Percentiles rank a stretch among this genome's conserved stretches.
These are phyloP conservation scores for Samsoniella hepiali DNA, from an alignment of 2,329 filamentous ascomycete genomes.

Conservation along the genomic window DNA sequence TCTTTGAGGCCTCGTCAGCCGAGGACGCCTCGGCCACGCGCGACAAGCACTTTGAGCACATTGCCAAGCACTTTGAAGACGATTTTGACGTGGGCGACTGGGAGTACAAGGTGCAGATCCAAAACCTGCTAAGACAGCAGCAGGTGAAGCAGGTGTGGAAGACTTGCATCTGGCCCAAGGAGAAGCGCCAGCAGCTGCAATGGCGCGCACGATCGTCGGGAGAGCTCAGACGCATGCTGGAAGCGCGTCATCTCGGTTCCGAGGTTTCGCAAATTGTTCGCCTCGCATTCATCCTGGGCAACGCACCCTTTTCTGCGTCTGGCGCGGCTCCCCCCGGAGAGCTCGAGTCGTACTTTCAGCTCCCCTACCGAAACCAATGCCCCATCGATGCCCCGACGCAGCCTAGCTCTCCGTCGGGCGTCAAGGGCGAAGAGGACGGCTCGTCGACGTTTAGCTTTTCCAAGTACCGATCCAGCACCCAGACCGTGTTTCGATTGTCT, in stretches of 20 bases:
- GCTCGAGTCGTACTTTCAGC: constrained; percentile 38
- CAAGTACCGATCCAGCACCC: constrained; percentile 29
- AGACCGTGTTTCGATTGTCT: constrained; percentile 32
- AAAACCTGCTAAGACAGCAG: constrained; percentile 43
- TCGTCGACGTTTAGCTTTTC: constrained; percentile 28
- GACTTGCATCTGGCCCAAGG: constrained; percentile 45
- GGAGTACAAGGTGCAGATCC: constrained; percentile 43
- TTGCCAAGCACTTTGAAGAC: constrained; percentile 45
- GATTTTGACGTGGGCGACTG: constrained; percentile 41
- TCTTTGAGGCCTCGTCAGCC: constrained; percentile 39
- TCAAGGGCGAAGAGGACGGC: constrained; percentile 30
- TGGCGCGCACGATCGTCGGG: constrained; percentile 42
- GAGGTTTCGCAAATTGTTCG: constrained; percentile 42
- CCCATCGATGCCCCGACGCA: constrained; percentile 33
- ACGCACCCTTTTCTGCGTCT: constrained; percentile 36
- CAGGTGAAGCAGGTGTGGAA: constrained; percentile 45
- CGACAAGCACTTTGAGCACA: constrained; percentile 46
- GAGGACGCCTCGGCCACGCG: constrained; percentile 36
- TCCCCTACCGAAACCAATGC: constrained; percentile 37
- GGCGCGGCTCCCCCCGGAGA: constrained; percentile 37
- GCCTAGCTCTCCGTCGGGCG: constrained; percentile 18
- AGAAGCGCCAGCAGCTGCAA: constrained; percentile 38
- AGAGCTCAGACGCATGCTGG: constrained; percentile 44
- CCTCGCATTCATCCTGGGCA: constrained; percentile 43
- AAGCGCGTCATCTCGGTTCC: constrained; percentile 41